Percentiles rank a stretch among this genome's conserved stretches.
Conservation (phyloP, 805 yeast species). For the Metschnikowia dekortorum region DNA sequence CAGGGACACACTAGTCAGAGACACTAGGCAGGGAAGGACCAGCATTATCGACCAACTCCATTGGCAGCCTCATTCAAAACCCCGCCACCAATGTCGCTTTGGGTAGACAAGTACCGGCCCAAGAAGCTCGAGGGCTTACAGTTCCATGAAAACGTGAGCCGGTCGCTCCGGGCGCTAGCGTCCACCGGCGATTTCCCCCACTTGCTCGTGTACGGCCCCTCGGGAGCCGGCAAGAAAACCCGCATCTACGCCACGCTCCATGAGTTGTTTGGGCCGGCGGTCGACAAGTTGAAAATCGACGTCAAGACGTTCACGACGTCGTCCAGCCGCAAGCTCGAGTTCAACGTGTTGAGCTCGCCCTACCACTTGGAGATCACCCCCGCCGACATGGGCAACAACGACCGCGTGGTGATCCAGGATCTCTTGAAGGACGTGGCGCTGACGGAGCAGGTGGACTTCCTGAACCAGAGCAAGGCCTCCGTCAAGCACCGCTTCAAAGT, state of each 20-base stretch:
- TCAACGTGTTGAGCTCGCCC: constrained; percentile 88
- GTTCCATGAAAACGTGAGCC: constrained; percentile 63
- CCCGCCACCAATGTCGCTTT: constrained; percentile 63
- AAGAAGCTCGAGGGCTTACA: constrained; percentile 56
- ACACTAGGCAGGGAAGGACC: too few relatives aligned
- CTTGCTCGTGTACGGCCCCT: constrained; percentile 86
- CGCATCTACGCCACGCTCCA: constrained; percentile 75
- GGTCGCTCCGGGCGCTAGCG: constrained; percentile 55
- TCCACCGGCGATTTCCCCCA: constrained; percentile 89
- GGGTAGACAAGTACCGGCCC: constrained; percentile 97
- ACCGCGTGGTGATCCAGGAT: constrained; percentile 92
- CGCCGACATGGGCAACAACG: constrained; percentile 93
- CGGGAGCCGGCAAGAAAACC: constrained; percentile 97
- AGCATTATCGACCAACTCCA: too few relatives aligned
- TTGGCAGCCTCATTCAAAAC: too few relatives aligned
- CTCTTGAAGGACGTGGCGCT: constrained; percentile 91
- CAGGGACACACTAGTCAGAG: too few relatives aligned
- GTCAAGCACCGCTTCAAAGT: constrained; percentile 60
- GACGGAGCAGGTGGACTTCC: constrained; percentile 88
- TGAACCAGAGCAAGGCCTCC: constrained; percentile 39
- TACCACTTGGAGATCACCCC: constrained; percentile 95
- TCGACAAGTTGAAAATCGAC: constrained; percentile 79
- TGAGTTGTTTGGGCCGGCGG: constrained; percentile 78
- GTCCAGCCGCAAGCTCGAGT: constrained; percentile 74
- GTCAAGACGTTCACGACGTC: constrained; percentile 77